Evolutionary conservation across 2,329 filamentous ascomycete genomes (phyloP), one percentile per base, ranked within the genome.

Genomic region (Taxawa tesnikishii): DNA sequence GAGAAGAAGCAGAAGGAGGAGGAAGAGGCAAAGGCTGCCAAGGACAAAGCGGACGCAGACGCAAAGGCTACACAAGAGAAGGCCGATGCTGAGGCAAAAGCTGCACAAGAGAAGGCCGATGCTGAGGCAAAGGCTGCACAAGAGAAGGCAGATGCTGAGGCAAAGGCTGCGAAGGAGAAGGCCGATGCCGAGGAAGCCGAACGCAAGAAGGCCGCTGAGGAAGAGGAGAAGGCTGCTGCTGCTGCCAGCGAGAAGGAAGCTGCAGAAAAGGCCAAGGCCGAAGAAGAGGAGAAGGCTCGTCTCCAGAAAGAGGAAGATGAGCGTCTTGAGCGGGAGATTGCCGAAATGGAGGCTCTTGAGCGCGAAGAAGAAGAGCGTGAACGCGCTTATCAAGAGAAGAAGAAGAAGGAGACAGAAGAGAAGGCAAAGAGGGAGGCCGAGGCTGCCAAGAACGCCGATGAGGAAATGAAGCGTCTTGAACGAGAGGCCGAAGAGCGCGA

Each of bases 341-440:
- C 70, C 13, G 80, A 85, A 55, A 63, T 65, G 61, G 62, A 66
- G 39, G 58, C 50, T 10, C 44, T 47, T n/a, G 56, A 60, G 41
- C 47, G 45, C 6, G 54, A 53, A 38, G 58, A 61, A 37, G 70
- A 77, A 39, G 80, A 83, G 52, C 68, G 69, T 13, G 79, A 80
- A 58, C 79, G 76, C 67, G 77, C 79, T 47, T 74, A 73, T 38
- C 59, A 80, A 2, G 81, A 84, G 50, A 79, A 83, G 55, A 79
- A 77, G 60, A 70, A 69, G 45, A 68, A 68, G 50, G 68, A 72
- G 43, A 56, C 62, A 21, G 62, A 63, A 28, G 67, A 56, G 34
- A 45, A 43, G 17, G 50, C 44, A 21, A 49, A 44, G 72, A 76
- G 54, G 49, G 70, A 74, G 40, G 59, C 65, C 15, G 65, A 66